Evolutionary conservation across 2,329 filamentous ascomycete genomes (phyloP).

Genomic region (Alternaria ethzedia): DNA sequence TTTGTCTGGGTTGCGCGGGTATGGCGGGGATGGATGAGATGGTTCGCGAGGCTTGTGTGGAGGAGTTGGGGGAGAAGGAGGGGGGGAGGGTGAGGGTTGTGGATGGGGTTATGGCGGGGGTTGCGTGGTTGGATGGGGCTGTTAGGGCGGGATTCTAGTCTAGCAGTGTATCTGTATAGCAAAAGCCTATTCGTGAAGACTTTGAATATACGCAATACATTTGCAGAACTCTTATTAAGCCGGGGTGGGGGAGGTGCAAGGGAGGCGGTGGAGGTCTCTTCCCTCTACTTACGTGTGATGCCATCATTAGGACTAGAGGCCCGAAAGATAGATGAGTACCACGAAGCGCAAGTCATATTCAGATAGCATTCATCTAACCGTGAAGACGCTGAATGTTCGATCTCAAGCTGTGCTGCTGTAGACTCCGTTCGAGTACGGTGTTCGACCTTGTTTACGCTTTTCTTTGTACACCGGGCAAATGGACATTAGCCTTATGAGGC

Average conservation of each 20-base stretch:
- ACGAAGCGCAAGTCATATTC: no score
- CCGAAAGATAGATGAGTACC: no score
- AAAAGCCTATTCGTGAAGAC: not conserved
- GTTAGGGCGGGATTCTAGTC: slow-evolving; percentile 45
- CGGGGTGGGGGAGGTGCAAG: not conserved
- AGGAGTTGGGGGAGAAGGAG: slow-evolving; percentile 66
- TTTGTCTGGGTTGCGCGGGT: slow-evolving; percentile 87
- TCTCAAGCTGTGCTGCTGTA: no score
- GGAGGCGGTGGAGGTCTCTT: no score
- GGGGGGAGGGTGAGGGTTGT: slow-evolving; percentile 71
- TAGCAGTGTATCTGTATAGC: rapidly evolving
- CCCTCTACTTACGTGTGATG: no score
- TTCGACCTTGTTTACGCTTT: no score
- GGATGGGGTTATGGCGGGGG: slow-evolving; percentile 78
- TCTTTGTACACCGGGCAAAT: no score
- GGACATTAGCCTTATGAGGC: no score
- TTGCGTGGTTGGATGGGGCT: slow-evolving; percentile 65
- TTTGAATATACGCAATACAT: rapidly evolving
- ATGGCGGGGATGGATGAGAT: slow-evolving; percentile 86
- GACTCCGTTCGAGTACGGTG: no score
- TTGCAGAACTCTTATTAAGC: not conserved
- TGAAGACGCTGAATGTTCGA: no score
- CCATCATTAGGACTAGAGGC: no score
- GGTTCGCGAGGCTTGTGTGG: slow-evolving; percentile 72
- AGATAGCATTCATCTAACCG: no score